Evolutionary conservation across 2,329 filamentous ascomycete genomes (phyloP), one percentile per base, ranked within the genome.

Genomic region (Calonectria montana): DNA sequence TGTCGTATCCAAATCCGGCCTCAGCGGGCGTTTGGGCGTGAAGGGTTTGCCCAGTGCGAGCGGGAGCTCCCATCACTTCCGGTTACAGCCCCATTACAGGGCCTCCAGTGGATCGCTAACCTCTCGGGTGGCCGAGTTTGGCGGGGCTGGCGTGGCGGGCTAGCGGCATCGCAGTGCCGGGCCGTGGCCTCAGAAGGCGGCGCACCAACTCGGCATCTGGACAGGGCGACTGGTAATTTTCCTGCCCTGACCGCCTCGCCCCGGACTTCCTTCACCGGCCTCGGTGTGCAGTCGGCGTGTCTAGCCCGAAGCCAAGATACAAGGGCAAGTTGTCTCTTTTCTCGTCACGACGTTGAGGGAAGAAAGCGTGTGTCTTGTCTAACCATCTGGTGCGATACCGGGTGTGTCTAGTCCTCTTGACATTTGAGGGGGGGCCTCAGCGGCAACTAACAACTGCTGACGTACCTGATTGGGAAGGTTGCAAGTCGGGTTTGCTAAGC

Each of bases 111-210:
- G 37, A 37, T 39, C 31, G 37, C 27, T 13, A 39, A 48, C 18
- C 21, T 55, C 57, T 55, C 62, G 37, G 66, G 53, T 66, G 53
- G 68, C 37, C 53, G 63, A 63, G 31, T 9, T 29, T 29, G 47
- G 68, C 68, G 68, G 62, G 68, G 16, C 59, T 45, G 67, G 59
- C 23, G n/a, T 37, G 21, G 41, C 31, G 53, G 65, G 67, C 62
- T 57, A 59, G 61, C 67, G 69, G 69, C 69, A 67, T 66, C 53
- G 31, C 35, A 70, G 25, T 59, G 65, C 69, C 69, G 65, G 69
- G 37, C 57, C 68, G 55, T 53, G 50, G 41, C 43, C 47, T 29
- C 62, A 57, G 31, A 50, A 21, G 23, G 41, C 61, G 23, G 41
- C 45, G 37, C 50, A 25, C 35, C 41, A 47, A 57, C 25, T 29